Evolutionary conservation across 148 eudicot species (phyloP), one percentile per base, ranked within the genome.

Genomic region (Silene conica): DNA sequence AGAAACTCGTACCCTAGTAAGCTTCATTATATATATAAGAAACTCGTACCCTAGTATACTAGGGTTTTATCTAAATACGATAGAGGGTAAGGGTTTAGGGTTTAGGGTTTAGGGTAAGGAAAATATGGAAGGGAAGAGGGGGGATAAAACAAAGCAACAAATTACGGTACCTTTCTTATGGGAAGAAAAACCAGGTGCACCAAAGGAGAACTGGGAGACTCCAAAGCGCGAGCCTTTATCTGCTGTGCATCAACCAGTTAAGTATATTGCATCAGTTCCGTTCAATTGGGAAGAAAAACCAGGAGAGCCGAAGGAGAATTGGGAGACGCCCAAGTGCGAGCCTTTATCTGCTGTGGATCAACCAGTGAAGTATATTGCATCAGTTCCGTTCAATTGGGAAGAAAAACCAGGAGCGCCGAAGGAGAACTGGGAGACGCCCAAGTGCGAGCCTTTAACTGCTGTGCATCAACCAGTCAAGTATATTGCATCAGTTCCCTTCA

Each of bases 211-310:
- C 62, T 95, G 96, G 98, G 82, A 81, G 59, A 69, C 38, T 76
- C 88, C 87, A 3, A 79, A 66, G 52, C 19, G 72, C 45, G 75
- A 73, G 54, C 79, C 62, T 63, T n/a, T 41, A 20, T 77, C 57
- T 22, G 79, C 82, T 15, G 38, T 75, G 18, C 81, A 84, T 16
- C 83, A 68, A 41, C 87, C 90, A 0, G 80, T 76, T 62, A 91
- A 89, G 85, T 80, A 88, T 5, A 54, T 88, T 16, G 91, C 89
- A 19, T 88, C 97, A 0, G 81, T 91, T 63, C 97, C 98, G 55
- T 93, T 93, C 77, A 78, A 75, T 57, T 91, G 98, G 98, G 97
- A 94, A 76, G 97, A 94, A n/a, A 89, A 64, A 61, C 98, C 98
- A 5, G 98, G 98, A 69, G 77, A 74, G 6, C 90, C 96, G 25